Conservation (phyloP, 2,329 filamentous ascomycete genomes). For the Sporothrix inflata region DNA sequence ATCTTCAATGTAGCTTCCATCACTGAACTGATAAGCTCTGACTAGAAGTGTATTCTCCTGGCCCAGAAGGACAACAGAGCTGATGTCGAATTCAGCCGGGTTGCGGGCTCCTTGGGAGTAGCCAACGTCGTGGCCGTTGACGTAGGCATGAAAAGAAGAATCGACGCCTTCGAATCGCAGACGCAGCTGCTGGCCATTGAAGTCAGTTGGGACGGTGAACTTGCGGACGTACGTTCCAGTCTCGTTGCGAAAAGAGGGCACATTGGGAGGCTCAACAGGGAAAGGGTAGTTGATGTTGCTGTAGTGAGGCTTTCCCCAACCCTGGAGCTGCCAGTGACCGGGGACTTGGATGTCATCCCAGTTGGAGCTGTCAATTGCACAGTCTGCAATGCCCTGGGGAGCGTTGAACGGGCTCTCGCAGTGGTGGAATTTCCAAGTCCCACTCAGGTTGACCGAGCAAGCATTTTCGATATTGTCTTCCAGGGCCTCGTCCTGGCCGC, state of each 20-base stretch:
- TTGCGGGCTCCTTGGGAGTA: slow-evolving; percentile 74
- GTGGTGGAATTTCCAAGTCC: neutral
- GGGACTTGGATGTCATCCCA: slow-evolving; percentile 52
- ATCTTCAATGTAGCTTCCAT: neutral
- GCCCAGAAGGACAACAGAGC: neutral
- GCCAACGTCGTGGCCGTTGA: slow-evolving; percentile 68
- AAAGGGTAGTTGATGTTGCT: neutral
- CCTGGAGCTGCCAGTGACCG: neutral
- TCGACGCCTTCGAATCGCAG: slow-evolving; percentile 75
- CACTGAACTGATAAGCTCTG: neutral
- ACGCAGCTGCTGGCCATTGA: neutral
- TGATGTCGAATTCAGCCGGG: slow-evolving; percentile 68
- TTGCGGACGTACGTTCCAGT: neutral
- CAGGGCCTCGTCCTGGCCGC: neutral
- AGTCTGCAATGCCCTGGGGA: neutral
- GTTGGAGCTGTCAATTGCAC: slow-evolving; percentile 35
- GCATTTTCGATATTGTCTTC: neutral
- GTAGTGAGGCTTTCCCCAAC: neutral
- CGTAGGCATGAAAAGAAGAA: slow-evolving; percentile 68
- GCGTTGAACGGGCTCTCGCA: neutral
- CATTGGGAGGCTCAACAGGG: neutral
- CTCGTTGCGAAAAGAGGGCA: neutral
- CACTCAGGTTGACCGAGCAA: neutral
- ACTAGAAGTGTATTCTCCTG: neutral
- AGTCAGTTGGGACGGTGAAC: neutral